Evolutionary conservation across 2,329 filamentous ascomycete species (phyloP).

Genomic region (Penicillium paneum): DNA sequence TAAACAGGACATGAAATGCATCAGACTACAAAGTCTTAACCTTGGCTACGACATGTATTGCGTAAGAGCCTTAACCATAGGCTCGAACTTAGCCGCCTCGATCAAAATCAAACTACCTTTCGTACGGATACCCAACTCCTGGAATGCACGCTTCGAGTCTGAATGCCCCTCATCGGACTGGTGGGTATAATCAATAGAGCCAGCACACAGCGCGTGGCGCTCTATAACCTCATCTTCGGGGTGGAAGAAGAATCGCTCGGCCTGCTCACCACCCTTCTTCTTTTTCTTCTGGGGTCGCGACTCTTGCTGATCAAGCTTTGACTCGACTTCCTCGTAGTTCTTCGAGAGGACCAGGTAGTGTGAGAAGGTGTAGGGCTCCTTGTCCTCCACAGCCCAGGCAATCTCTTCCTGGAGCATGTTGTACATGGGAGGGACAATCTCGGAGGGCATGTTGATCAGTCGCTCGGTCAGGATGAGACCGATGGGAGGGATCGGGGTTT

Average conservation of each 20-base stretch:
- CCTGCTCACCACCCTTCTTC: constrained; percentile 49
- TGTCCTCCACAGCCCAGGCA: constrained; percentile 79
- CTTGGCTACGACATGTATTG: constrained; percentile 59
- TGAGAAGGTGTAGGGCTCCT: constrained; percentile 87
- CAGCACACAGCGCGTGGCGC: constrained; percentile 67
- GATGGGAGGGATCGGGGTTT: constrained; percentile 58
- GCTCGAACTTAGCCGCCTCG: constrained; percentile 72
- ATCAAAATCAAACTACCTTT: constrained; percentile 83
- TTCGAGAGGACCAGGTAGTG: constrained; percentile 92
- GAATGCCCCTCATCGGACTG: constrained; percentile 72
- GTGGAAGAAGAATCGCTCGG: constrained; percentile 83
- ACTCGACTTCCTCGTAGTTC: constrained; percentile 85
- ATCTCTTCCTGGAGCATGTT: constrained; percentile 91
- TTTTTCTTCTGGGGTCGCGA: constrained; percentile 64
- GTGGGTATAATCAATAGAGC: constrained; percentile 74
- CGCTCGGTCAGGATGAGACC: constrained; percentile 89
- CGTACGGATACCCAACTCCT: constrained; percentile 84
- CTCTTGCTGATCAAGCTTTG: constrained; percentile 68
- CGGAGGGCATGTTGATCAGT: constrained; percentile 92
- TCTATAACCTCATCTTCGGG: constrained; percentile 90
- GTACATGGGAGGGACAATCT: constrained; percentile 92
- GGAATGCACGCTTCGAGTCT: constrained; percentile 91
- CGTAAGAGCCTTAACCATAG: constrained; percentile 70
- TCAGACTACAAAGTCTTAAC: constrained; percentile 7
- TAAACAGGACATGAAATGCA: constrained; percentile 20